Evolutionary conservation across 2,329 filamentous ascomycete species (phyloP).

Genomic region (Colletotrichum tropicale): DNA sequence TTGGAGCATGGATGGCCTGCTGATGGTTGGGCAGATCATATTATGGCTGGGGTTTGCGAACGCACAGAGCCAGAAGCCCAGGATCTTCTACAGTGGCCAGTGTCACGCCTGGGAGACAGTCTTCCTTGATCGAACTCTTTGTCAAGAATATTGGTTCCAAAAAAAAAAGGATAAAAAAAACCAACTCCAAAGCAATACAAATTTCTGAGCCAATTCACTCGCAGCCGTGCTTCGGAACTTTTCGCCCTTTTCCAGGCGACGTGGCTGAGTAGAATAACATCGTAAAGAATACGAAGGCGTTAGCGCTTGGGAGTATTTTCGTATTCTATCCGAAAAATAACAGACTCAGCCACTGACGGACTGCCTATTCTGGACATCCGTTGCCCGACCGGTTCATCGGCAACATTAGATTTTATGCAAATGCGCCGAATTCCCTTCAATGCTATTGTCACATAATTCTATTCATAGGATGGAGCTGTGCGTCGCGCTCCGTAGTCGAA

Average conservation of each 20-base stretch:
- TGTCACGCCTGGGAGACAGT: neutral
- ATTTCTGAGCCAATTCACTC: fast-evolving
- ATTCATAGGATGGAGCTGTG: fast-evolving
- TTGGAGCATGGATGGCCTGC: neutral
- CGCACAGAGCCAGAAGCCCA: neutral
- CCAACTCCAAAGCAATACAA: too few relatives aligned
- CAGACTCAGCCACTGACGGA: neutral
- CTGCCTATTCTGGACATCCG: fast-evolving
- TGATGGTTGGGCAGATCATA: neutral
- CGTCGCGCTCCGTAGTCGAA: neutral
- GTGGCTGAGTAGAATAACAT: neutral
- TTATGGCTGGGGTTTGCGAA: neutral
- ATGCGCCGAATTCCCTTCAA: fast-evolving
- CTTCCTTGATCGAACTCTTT: fast-evolving
- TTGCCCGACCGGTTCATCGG: neutral
- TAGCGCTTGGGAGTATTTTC: fast-evolving
- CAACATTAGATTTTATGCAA: neutral
- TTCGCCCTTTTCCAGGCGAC: neutral
- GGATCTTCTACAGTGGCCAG: neutral
- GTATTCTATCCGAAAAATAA: neutral
- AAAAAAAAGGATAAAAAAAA: too few relatives aligned
- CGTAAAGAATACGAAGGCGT: neutral
- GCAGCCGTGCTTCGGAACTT: neutral
- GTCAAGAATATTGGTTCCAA: neutral
- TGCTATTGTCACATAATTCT: fast-evolving